phyloP scores from a whole-genome alignment of 2,329 filamentous ascomycete species.

The Aspergillus aculeatus region DNA sequence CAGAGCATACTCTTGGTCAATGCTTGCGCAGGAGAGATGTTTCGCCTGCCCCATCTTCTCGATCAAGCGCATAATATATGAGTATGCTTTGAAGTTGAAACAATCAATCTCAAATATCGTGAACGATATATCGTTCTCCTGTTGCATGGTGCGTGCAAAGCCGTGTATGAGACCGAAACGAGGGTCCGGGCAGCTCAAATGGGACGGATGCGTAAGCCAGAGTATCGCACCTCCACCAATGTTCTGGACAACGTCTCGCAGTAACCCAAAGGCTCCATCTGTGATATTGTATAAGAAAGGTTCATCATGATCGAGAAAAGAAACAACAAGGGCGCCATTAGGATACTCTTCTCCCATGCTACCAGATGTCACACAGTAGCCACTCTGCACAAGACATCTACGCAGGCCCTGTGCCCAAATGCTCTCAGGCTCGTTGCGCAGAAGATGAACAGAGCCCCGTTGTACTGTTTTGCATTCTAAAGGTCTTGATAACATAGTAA shows the following conservation, averaged over 20 bases:
- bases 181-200: conserved; percentile 14
- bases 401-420: no score
- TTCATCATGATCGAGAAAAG: conserved; percentile 13
- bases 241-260: no score
- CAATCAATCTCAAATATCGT: conserved; percentile 15
- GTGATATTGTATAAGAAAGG: conserved; percentile 14
- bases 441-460: no score
- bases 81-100: background rate
- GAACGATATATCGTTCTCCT: conserved; percentile 11
- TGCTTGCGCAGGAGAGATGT: conserved; percentile 5
- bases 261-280: background rate
- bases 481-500: no score
- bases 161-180: conserved; percentile 12
- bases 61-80: no score
- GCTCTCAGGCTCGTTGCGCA: no score
- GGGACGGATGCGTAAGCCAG: background rate
- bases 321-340: conserved; percentile 1
- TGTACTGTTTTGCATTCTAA: no score
- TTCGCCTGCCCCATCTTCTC: no score
- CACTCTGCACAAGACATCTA: no score
- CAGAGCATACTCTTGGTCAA: conserved; percentile 12
- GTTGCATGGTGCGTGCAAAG: conserved; percentile 12
- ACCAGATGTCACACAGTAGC: no score
- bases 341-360: no score
- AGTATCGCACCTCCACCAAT: no score